Conservation (phyloP, 2,329 filamentous ascomycete species). For the Nemania bipapillata region DNA sequence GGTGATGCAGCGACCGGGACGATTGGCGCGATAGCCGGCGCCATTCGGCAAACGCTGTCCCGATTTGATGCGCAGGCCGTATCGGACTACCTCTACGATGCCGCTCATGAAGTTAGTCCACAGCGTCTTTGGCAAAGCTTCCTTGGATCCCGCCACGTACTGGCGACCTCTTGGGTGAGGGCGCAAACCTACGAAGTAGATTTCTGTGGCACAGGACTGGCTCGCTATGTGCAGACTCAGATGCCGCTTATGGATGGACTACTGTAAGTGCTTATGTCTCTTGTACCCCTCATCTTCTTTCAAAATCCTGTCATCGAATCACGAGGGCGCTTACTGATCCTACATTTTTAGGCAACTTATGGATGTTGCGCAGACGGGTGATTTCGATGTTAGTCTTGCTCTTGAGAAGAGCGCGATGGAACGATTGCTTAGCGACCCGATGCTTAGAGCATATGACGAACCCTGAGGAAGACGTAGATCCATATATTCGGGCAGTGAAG, state of each 20-base stretch:
- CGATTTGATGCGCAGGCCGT: constrained; percentile 55
- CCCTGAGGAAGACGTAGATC: neutral
- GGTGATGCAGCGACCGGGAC: constrained; percentile 27
- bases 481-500: too few relatives aligned
- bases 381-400: constrained; percentile 34
- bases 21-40: constrained; percentile 46
- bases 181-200: constrained; percentile 55
- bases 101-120: constrained; percentile 57
- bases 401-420: constrained; percentile 35
- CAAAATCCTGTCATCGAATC: neutral
- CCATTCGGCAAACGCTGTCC: constrained; percentile 53
- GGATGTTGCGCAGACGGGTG: constrained; percentile 31
- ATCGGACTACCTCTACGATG: constrained; percentile 56
- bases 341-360: constrained; percentile 26
- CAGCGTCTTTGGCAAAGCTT: constrained; percentile 62
- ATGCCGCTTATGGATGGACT: constrained; percentile 58
- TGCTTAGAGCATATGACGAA: constrained; percentile 38
- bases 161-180: constrained; percentile 60
- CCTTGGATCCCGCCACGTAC: constrained; percentile 55
- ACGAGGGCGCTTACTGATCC: constrained; percentile 6
- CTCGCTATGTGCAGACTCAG: constrained; percentile 54
- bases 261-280: constrained; percentile 50
- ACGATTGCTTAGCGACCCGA: constrained; percentile 44
- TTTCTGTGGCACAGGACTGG: constrained; percentile 53
- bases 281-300: neutral